Conservation (phyloP, 176 grass and related monocot genomes). For the Pontederia paniculata region DNA sequence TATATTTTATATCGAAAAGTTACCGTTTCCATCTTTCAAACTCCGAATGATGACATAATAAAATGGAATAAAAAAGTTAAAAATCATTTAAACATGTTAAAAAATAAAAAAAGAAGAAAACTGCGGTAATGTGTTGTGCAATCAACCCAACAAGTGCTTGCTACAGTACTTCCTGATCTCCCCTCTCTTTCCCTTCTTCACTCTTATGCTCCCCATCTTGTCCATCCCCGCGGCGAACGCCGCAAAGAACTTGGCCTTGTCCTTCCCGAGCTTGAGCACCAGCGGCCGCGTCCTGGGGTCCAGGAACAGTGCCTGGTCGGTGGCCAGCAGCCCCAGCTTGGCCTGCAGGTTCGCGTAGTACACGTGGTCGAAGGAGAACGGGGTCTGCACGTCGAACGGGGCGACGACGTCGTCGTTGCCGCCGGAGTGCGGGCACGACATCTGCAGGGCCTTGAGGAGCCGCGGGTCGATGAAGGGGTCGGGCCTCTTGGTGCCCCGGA, state of each 20-base stretch:
- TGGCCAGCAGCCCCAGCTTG: slow-evolving; percentile 54
- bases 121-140: no score
- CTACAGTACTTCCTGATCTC: slow-evolving; percentile 74
- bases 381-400: slow-evolving; percentile 23
- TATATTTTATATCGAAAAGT: no score
- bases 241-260: slow-evolving; percentile 54
- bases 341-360: slow-evolving; percentile 26
- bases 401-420: slow-evolving; percentile 26
- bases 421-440: slow-evolving; percentile 16
- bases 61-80: no score
- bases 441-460: slow-evolving; percentile 25
- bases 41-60: no score
- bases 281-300: slow-evolving; percentile 50
- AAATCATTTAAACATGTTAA: no score
- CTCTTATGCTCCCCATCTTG: slow-evolving; percentile 58
- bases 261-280: slow-evolving; percentile 39
- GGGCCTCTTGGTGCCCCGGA: slow-evolving; percentile 3
- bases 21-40: no score
- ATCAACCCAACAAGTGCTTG: slow-evolving; percentile 22
- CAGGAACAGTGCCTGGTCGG: slow-evolving; percentile 72
- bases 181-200: slow-evolving; percentile 79
- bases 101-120: no score
- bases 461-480: slow-evolving; percentile 54
- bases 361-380: slow-evolving; percentile 24
- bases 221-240: slow-evolving; percentile 53